Evolutionary conservation across 176 grass and related monocot species (phyloP).

Genomic region (Chrysopogon serrulatus): DNA sequence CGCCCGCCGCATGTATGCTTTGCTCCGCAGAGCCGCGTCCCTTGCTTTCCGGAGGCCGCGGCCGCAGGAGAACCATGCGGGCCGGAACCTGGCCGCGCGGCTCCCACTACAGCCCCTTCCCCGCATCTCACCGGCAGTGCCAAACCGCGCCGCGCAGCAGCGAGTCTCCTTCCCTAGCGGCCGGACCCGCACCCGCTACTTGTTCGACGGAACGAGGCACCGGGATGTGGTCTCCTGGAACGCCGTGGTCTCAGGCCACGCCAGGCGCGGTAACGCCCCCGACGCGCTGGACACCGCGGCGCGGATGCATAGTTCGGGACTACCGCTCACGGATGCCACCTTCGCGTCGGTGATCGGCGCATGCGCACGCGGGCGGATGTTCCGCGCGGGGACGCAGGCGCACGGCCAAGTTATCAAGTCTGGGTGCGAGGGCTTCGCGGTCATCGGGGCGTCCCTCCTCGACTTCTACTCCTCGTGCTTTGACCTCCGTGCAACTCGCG

Average conservation of each 20-base stretch:
- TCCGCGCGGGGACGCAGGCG: conserved; percentile 16
- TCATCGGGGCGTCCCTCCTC: conserved; percentile 34
- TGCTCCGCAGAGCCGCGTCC: conserved; percentile 15
- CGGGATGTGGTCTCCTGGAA: conserved; percentile 34
- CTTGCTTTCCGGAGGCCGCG: background rate
- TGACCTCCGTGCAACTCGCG: background rate
- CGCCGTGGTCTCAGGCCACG: conserved; percentile 7
- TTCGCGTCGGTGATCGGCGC: conserved; percentile 37
- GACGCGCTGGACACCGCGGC: conserved; percentile 14
- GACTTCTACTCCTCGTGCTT: conserved; percentile 50
- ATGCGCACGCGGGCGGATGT: conserved; percentile 25
- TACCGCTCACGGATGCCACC: conserved; percentile 17
- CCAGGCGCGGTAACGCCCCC: background rate
- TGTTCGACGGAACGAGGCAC: conserved; percentile 44
- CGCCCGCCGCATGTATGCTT: conserved; percentile 8
- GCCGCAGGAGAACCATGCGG: background rate
- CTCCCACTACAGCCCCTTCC: background rate
- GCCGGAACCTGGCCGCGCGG: background rate
- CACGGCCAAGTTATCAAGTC: conserved; percentile 41
- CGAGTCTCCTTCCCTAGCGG: background rate
- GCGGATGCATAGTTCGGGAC: conserved; percentile 21
- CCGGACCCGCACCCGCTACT: background rate
- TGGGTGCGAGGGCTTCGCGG: conserved; percentile 8
- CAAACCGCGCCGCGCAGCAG: background rate
- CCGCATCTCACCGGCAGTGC: background rate